Base-by-base conservation (phyloP, 345 rosid genomes). In the Lepidium didymum region DNA sequence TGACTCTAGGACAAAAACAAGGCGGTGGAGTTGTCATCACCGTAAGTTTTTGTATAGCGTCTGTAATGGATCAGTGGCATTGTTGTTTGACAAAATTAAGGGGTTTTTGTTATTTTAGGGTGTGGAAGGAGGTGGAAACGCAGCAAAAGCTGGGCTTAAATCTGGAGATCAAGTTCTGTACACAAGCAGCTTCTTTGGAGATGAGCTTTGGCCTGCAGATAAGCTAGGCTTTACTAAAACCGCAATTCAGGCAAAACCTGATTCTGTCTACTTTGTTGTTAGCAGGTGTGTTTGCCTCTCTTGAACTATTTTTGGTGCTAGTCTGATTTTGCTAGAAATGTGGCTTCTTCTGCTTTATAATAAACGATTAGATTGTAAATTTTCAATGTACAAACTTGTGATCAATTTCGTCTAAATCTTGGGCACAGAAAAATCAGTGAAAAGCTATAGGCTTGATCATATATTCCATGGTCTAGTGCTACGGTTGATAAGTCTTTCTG, bases 201-300 rank as follows among this genome's bases (percentile, higher is more conserved):
- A 93, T 77, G 98, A 93, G 71, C 97, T 93, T 67, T 93, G 98
- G 98, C 98, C 98, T 18, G 98, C 98, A 3, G 98, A 93, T 79
- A 93, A 93, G 80, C 75, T 93, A 5, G 98, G 98, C 7, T 93
- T 93, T 51, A 93, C 98, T 35, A 93, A 93, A 84, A 93, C 98
- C 50, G 98, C 98, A 8, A 81, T 93, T 75, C 98, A 92, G 79
- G 98, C 98, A 5, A 92, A 90, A 79, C 98, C 98, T 13, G 98
- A 93, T 56, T 86, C 92, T 69, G 82, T 93, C 67, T 90, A 93
- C 82, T 93, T 93, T 75, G 97, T 93, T 58, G 85, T 93, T n/a
- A 86, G 80, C 92, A 93, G 98, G 98, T 87, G 35, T 46, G 45
- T n/a, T 55, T 49, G 4, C 15, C 34, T 27, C 19, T 64, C 52